Conservation (phyloP, 176 grass and related monocot species). For the Carex kokanica region DNA sequence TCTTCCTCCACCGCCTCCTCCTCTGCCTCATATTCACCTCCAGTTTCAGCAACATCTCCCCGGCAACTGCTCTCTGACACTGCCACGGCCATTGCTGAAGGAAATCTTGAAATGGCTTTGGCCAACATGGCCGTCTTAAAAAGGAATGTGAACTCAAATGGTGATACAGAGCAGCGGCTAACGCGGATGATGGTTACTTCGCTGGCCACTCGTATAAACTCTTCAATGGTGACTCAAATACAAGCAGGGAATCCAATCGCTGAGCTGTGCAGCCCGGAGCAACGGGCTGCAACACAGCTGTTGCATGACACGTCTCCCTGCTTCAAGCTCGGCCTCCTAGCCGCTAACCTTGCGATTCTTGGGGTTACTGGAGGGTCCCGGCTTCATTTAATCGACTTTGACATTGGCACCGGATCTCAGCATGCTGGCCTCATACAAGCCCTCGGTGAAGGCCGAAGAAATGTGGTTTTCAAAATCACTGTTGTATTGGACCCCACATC, state of each 20-base stretch:
- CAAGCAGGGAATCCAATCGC: slow-evolving; percentile 18
- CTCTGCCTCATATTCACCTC: slow-evolving; percentile 68
- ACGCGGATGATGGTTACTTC: slow-evolving; percentile 62
- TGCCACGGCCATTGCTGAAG: slow-evolving; percentile 56
- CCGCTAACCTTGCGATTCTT: slow-evolving; percentile 63
- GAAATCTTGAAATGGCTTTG: slow-evolving; percentile 47
- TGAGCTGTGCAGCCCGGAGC: slow-evolving; percentile 52
- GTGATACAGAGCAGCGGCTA: slow-evolving; percentile 71
- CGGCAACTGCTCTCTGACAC: slow-evolving; percentile 64
- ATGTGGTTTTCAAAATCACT: slow-evolving; percentile 49
- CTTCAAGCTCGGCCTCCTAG: slow-evolving; percentile 69
- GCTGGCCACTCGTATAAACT: slow-evolving; percentile 52
- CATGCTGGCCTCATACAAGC: slow-evolving; percentile 56
- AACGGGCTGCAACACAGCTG: slow-evolving; percentile 41
- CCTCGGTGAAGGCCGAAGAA: slow-evolving; percentile 45
- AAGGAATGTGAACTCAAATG: slow-evolving; percentile 35
- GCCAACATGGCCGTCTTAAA: slow-evolving; percentile 42
- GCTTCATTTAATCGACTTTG: slow-evolving; percentile 84
- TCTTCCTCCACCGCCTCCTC: slow-evolving; percentile 78
- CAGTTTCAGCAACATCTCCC: slow-evolving; percentile 32
- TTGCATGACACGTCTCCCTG: slow-evolving; percentile 60
- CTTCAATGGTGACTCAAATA: neutral
- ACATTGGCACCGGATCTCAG: slow-evolving; percentile 52
- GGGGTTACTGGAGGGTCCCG: slow-evolving; percentile 37
- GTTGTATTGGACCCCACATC: slow-evolving; percentile 69